A percentile compares a stretch with the other conserved stretches of the same genome.
Evolutionary conservation across 257 asterid genomes (phyloP).

Genomic region (Solanum neorickii): DNA sequence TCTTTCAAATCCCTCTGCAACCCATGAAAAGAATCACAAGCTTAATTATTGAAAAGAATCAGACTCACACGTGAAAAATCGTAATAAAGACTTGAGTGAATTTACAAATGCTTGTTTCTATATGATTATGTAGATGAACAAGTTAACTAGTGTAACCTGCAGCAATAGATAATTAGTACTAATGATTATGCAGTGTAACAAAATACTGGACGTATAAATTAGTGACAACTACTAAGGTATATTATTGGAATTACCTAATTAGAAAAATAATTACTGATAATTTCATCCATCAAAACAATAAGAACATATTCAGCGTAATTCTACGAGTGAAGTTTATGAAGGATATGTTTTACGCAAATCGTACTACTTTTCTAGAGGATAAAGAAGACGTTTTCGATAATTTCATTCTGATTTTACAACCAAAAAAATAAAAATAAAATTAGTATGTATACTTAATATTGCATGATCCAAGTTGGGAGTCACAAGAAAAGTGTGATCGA

Average conservation of each 20-base stretch:
- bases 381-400: neutral
- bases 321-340: too few species aligned
- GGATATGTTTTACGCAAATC: rapidly evolving
- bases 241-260: neutral
- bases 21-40: neutral
- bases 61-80: neutral
- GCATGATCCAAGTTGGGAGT: slow-evolving; percentile 9
- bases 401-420: neutral
- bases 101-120: neutral
- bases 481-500: slow-evolving; percentile 39
- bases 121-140: neutral
- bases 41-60: neutral
- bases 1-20: neutral
- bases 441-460: too few species aligned
- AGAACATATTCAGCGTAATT: too few species aligned
- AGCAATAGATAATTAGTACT: neutral
- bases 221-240: neutral
- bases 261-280: too few species aligned
- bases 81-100: too few species aligned
- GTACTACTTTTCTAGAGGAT: neutral
- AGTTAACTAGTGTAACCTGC: neutral
- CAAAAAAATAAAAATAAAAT: too few species aligned
- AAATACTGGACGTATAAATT: slow-evolving; percentile 5
- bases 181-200: neutral
- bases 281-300: neutral